phyloP scores from a whole-genome alignment of 2,329 filamentous ascomycete genomes.

The Xylariaceae sp. region DNA sequence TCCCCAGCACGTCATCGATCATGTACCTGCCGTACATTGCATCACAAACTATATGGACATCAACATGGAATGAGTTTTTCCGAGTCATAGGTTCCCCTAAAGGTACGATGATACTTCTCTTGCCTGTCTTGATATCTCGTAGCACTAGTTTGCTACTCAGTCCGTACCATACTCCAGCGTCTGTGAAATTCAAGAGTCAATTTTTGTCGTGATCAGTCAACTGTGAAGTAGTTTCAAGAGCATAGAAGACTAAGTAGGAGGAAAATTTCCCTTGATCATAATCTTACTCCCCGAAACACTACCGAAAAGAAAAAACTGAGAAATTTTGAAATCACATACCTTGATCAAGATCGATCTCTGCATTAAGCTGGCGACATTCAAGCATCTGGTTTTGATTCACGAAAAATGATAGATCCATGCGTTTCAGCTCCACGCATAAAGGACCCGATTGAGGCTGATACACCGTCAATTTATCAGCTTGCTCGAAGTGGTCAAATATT shows the following conservation, averaged over 20 bases:
- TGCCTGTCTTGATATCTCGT: slow-evolving; percentile 47
- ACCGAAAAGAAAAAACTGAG: too few relatives aligned
- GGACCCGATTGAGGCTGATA: slow-evolving; percentile 47
- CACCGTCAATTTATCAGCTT: slow-evolving; percentile 49
- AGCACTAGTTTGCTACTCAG: slow-evolving; percentile 64
- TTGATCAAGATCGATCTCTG: slow-evolving; percentile 63
- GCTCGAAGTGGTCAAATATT: slow-evolving; percentile 59
- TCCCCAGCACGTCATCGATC: slow-evolving; percentile 59
- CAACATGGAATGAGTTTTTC: slow-evolving; percentile 49
- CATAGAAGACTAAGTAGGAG: too few relatives aligned
- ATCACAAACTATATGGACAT: slow-evolving; percentile 43
- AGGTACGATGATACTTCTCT: slow-evolving; percentile 61
- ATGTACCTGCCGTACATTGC: slow-evolving; percentile 56
- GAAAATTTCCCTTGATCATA: too few relatives aligned
- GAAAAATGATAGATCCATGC: slow-evolving; percentile 58
- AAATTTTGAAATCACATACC: too few relatives aligned
- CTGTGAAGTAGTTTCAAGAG: too few relatives aligned
- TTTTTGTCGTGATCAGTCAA: too few relatives aligned
- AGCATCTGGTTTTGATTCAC: slow-evolving; percentile 54
- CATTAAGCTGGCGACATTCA: slow-evolving; percentile 53
- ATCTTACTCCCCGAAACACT: too few relatives aligned
- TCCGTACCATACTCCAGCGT: slow-evolving; percentile 65
- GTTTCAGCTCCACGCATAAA: slow-evolving; percentile 57
- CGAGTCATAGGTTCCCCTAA: slow-evolving; percentile 46
- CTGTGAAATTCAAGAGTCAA: too few relatives aligned